Evolutionary conservation across 306 rosid species (phyloP).

Genomic region (Dalbergia cochinchinensis): DNA sequence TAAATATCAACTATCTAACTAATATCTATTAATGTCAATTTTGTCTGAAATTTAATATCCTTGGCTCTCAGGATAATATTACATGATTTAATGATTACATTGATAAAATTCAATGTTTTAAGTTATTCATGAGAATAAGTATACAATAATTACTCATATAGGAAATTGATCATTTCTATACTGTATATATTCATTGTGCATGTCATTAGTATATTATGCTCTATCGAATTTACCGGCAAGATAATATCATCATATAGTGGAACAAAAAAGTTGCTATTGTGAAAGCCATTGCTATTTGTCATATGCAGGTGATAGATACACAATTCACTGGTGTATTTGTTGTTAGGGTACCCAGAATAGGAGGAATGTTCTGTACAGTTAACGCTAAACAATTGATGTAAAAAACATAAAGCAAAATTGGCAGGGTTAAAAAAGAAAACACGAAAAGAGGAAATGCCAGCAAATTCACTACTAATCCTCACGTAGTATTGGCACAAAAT

Average conservation of each 20-base stretch:
- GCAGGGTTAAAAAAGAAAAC: slow-evolving; percentile 6
- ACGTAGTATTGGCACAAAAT: slow-evolving; percentile 6
- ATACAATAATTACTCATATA: not conserved
- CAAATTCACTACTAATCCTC: slow-evolving; percentile 53
- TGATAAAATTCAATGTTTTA: too few relatives aligned
- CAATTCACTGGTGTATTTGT: slow-evolving; percentile 57
- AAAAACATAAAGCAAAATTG: slow-evolving; percentile 53
- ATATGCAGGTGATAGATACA: slow-evolving; percentile 53
- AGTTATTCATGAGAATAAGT: not conserved
- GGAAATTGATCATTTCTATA: not conserved
- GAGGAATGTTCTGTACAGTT: slow-evolving; percentile 62
- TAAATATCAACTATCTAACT: too few relatives aligned
- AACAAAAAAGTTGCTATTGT: slow-evolving; percentile 32
- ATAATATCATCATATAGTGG: slow-evolving; percentile 18
- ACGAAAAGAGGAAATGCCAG: slow-evolving; percentile 40
- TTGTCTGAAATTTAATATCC: too few relatives aligned
- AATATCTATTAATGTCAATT: too few relatives aligned
- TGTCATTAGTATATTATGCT: not conserved
- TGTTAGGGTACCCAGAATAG: slow-evolving; percentile 50
- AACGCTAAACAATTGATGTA: slow-evolving; percentile 49
- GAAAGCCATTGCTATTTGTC: slow-evolving; percentile 44
- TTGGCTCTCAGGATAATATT: too few relatives aligned
- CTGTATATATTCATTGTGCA: not conserved
- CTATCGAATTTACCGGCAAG: slow-evolving; percentile 6
- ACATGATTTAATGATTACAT: too few relatives aligned